These are phyloP conservation scores for Penicillium psychrofluorescens DNA, from an alignment of 495 filamentous ascomycete species.

Conservation along the genomic window DNA sequence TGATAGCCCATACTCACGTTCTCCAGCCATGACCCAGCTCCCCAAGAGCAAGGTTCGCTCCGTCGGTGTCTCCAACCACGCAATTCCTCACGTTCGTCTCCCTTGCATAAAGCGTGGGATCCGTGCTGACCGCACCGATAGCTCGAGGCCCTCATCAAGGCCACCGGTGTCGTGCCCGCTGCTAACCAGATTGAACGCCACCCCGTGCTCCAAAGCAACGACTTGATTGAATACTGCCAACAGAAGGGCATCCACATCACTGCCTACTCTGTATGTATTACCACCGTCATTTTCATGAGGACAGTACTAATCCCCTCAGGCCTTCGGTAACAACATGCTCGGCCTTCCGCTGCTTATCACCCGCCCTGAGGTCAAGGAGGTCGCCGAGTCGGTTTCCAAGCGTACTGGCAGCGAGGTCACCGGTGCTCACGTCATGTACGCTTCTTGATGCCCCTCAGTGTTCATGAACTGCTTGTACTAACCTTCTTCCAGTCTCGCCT, in stretches of 20 bases:
- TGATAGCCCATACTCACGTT: background rate
- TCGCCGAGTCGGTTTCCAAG: conserved; percentile 34
- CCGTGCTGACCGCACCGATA: conserved; percentile 6
- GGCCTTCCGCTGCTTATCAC: conserved; percentile 38
- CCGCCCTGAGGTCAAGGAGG: conserved; percentile 35
- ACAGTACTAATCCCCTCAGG: conserved; percentile 14
- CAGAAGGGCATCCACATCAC: conserved; percentile 43
- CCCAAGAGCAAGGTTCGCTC: conserved; percentile 44
- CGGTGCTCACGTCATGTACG: conserved; percentile 34
- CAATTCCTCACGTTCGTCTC: conserved; percentile 31
- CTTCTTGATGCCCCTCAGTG: background rate
- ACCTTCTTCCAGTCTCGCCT: conserved; percentile 26
- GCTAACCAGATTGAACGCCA: conserved; percentile 48
- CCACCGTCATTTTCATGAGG: background rate
- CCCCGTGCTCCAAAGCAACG: conserved; percentile 38
- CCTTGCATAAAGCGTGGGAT: background rate
- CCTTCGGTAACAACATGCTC: conserved; percentile 43
- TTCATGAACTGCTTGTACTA: background rate
- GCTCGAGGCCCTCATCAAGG: conserved; percentile 46
- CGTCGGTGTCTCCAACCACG: conserved; percentile 47
- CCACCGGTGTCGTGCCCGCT: conserved; percentile 38
- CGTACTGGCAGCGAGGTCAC: conserved; percentile 31
- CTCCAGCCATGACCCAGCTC: conserved; percentile 40
- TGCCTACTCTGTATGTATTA: conserved; percentile 35
- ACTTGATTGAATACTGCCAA: conserved; percentile 36